Conservation (phyloP, 176 grass and related monocot genomes). For the Pontederia crassipes region DNA sequence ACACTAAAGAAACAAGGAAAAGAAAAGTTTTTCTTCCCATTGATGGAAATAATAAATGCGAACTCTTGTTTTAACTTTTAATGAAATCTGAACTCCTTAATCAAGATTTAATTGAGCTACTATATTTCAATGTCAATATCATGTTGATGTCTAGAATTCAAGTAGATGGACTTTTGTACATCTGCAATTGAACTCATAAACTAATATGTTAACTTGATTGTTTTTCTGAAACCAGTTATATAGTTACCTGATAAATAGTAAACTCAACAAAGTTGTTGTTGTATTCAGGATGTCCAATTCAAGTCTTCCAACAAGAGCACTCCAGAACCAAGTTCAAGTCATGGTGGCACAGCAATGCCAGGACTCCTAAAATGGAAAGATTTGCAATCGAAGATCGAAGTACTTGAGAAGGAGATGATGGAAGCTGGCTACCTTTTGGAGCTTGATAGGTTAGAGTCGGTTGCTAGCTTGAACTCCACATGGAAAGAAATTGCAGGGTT, state of each 20-base stretch:
- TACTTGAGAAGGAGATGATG: slow-evolving; percentile 59
- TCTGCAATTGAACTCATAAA: too few species aligned
- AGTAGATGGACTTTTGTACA: too few species aligned
- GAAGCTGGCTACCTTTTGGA: slow-evolving; percentile 63
- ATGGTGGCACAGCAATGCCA: slow-evolving; percentile 27
- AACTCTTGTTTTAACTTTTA: background rate
- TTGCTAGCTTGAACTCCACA: slow-evolving; percentile 44
- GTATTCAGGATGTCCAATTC: background rate
- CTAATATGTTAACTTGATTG: too few species aligned
- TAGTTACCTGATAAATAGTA: too few species aligned
- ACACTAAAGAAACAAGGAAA: slow-evolving; percentile 45
- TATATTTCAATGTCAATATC: background rate
- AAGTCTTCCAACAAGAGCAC: slow-evolving; percentile 19
- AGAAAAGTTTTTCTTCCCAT: slow-evolving; percentile 35
- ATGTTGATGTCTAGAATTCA: too few species aligned
- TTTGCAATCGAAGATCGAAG: slow-evolving; percentile 60
- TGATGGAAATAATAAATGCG: background rate
- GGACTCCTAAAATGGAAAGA: slow-evolving; percentile 59
- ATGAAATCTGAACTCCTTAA: background rate
- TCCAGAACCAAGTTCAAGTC: slow-evolving; percentile 29
- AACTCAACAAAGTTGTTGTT: too few species aligned
- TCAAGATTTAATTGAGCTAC: background rate
- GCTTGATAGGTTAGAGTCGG: slow-evolving; percentile 69
- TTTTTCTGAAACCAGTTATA: too few species aligned
- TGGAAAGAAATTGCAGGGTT: slow-evolving; percentile 73